These are phyloP conservation scores for Vitis riparia DNA, from an alignment of 164 flowering plant genomes.

Conservation along the genomic window DNA sequence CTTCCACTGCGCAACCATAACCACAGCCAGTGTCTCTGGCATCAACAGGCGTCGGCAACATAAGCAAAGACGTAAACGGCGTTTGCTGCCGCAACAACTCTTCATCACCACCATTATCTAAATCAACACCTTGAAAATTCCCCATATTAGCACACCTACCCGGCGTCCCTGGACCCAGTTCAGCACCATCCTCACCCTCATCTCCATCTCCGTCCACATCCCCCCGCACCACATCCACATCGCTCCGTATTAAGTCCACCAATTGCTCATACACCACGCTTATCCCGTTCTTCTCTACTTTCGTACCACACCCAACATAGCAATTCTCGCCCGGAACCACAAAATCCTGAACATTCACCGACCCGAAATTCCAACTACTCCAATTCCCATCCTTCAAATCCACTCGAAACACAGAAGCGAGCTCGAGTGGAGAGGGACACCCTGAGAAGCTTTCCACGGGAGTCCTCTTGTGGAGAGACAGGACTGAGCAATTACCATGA, in stretches of 20 bases:
- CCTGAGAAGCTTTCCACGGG: conserved; percentile 1
- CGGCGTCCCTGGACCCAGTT: conserved; percentile 7
- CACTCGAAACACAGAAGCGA: conserved; percentile 13
- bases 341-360: neutral
- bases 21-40: neutral
- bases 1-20: neutral
- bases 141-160: neutral
- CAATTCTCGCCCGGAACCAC: conserved; percentile 4
- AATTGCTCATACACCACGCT: conserved; percentile 10
- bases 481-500: conserved; percentile 8
- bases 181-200: conserved; percentile 4
- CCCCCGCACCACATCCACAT: conserved; percentile 5
- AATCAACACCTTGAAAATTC: neutral
- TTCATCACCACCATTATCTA: conserved; percentile 6
- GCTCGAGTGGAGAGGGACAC: conserved; percentile 3
- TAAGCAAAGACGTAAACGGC: conserved; percentile 15
- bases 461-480: no score
- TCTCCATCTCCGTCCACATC: conserved; percentile 6
- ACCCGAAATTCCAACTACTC: neutral
- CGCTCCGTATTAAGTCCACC: conserved; percentile 11
- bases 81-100: conserved; percentile 7
- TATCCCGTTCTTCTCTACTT: neutral
- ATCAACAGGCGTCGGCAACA: neutral
- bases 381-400: neutral
- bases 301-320: neutral